Evolutionary conservation across 2,329 filamentous ascomycete genomes (phyloP).

Genomic region (Pseudogymnoascus sp.): DNA sequence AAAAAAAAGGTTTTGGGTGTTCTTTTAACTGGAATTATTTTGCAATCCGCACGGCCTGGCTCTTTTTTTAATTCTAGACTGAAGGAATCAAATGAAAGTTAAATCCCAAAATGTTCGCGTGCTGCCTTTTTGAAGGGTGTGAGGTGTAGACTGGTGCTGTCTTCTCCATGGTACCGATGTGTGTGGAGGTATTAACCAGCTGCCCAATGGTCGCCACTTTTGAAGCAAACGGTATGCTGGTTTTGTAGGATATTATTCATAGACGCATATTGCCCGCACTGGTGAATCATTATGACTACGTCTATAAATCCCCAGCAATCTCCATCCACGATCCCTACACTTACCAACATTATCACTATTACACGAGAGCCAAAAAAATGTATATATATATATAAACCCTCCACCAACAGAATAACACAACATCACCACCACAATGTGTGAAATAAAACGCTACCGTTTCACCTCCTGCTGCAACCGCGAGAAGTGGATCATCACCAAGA

Average conservation of each 20-base stretch:
- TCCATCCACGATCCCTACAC: neutral
- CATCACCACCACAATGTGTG: neutral
- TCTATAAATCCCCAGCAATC: neutral
- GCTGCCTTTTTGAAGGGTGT: too few species aligned
- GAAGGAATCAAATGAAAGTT: conserved; percentile 4
- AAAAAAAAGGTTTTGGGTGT: neutral
- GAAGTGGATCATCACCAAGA: neutral
- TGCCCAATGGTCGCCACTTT: too few species aligned
- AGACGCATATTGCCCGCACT: neutral
- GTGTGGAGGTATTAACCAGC: too few species aligned
- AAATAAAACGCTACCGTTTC: conserved; percentile 1
- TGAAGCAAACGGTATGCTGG: neutral
- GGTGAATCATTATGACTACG: neutral
- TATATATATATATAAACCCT: too few species aligned
- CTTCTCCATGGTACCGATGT: neutral
- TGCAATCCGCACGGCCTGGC: neutral
- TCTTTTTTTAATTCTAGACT: neutral
- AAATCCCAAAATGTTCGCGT: neutral
- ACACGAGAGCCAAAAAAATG: too few species aligned
- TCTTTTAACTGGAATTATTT: neutral
- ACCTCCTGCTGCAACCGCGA: conserved; percentile 7
- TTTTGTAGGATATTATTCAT: neutral
- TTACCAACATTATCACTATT: neutral
- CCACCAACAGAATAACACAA: neutral
- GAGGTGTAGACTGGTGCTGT: too few species aligned